A percentile compares a stretch with the other conserved stretches of the same genome.
These are phyloP conservation scores for Botrytis byssoidea DNA, from an alignment of 2,329 filamentous ascomycete genomes.

Conservation along the genomic window DNA sequence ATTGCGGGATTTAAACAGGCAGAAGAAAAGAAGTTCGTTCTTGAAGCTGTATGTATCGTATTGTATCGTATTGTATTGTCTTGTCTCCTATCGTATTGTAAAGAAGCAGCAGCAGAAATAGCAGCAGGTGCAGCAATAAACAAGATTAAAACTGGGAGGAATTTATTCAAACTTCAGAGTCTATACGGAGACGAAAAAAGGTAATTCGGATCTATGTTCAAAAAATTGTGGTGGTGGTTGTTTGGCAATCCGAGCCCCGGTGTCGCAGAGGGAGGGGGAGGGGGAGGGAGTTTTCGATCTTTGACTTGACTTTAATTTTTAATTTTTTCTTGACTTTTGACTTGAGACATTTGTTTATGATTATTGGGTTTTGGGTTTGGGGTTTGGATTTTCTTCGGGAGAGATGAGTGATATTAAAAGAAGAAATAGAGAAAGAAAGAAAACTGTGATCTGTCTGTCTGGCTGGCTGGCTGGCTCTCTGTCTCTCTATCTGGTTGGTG, in stretches of 20 bases:
- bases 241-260: not conserved
- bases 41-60: not conserved
- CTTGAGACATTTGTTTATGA: not conserved
- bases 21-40: not conserved
- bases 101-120: not conserved
- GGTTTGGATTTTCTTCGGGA: not conserved
- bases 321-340: not conserved
- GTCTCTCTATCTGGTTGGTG: not conserved
- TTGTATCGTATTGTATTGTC: too few relatives aligned
- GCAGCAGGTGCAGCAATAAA: not conserved
- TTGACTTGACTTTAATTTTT: too few relatives aligned
- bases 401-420: not conserved
- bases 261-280: not conserved
- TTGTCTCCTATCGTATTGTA: not conserved
- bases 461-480: too few relatives aligned
- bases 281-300: not conserved
- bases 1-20: not conserved
- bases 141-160: not conserved
- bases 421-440: too few relatives aligned
- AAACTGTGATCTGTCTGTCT: too few relatives aligned
- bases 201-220: not conserved
- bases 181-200: not conserved
- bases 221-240: not conserved
- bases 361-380: not conserved
- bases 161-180: not conserved